Conservation (phyloP, 306 rosid species). For the Begonia masoniana region DNA sequence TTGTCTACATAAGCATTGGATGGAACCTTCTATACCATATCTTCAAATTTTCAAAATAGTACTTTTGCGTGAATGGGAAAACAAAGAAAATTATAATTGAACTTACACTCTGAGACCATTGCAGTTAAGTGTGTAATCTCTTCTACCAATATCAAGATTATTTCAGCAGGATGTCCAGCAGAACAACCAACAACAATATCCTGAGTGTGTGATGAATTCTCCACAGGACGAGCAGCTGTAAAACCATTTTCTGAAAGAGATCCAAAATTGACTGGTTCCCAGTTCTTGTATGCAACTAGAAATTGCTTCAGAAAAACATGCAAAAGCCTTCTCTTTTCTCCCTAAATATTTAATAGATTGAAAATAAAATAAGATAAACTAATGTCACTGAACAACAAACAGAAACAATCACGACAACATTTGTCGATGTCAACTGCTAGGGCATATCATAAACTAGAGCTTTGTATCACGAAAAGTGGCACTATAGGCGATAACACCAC, state of each 20-base stretch:
- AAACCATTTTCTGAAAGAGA: slow-evolving; percentile 41
- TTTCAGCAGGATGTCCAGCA: slow-evolving; percentile 88
- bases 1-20: too few relatives aligned
- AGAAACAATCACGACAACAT: slow-evolving; percentile 8
- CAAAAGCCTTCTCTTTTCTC: slow-evolving; percentile 67
- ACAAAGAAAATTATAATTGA: slow-evolving; percentile 1
- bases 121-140: slow-evolving; percentile 61
- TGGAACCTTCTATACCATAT: too few relatives aligned
- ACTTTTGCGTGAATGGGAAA: too few relatives aligned
- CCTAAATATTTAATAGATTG: slow-evolving; percentile 32
- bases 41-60: too few relatives aligned
- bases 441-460: background rate
- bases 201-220: slow-evolving; percentile 32
- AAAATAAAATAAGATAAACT: slow-evolving; percentile 6
- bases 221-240: slow-evolving; percentile 22
- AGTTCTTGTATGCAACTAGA: slow-evolving; percentile 58
- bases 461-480: too few relatives aligned
- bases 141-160: slow-evolving; percentile 55
- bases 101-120: slow-evolving; percentile 75
- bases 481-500: too few relatives aligned
- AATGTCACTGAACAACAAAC: background rate
- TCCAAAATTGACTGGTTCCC: slow-evolving; percentile 72
- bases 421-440: slow-evolving; percentile 2
- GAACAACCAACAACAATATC: slow-evolving; percentile 72
- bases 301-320: slow-evolving; percentile 90